phyloP scores from a whole-genome alignment of 345 rosid species.

The Cardamine resedifolia region DNA sequence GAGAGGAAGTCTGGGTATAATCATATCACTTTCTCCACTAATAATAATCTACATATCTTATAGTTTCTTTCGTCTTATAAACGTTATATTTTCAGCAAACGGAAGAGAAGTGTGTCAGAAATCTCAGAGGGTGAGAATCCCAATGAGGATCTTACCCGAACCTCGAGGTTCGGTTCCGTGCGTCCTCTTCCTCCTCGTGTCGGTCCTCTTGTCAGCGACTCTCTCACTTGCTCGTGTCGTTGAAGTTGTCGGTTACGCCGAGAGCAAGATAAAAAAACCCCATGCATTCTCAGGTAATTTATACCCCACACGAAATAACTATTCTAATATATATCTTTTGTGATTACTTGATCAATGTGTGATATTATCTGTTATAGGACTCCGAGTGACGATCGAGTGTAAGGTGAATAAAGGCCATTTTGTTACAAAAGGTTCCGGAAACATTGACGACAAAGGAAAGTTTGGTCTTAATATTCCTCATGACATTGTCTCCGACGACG shows the following conservation, averaged over 20 bases:
- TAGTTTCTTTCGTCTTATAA: slow-evolving; percentile 2
- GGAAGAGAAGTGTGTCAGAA: slow-evolving; percentile 26
- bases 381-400: slow-evolving; percentile 70
- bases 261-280: slow-evolving; percentile 52
- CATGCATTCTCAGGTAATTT: slow-evolving; percentile 63
- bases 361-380: slow-evolving; percentile 47
- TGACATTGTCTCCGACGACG: slow-evolving; percentile 51
- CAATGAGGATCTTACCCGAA: slow-evolving; percentile 52
- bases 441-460: slow-evolving; percentile 62
- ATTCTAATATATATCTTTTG: neutral
- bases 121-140: slow-evolving; percentile 38
- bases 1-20: slow-evolving; percentile 7
- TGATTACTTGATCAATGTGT: neutral
- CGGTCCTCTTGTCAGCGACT: slow-evolving; percentile 37
- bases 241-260: slow-evolving; percentile 66
- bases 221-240: slow-evolving; percentile 47
- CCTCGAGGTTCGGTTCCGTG: slow-evolving; percentile 47
- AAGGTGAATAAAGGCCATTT: slow-evolving; percentile 53
- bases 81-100: neutral
- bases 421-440: slow-evolving; percentile 53
- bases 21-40: slow-evolving; percentile 30
- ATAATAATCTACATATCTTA: neutral
- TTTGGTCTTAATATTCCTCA: slow-evolving; percentile 58
- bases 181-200: slow-evolving; percentile 37
- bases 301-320: no score